Evolutionary conservation across 495 filamentous ascomycete genomes (phyloP).

Genomic region (Aspergillus cristatus): DNA sequence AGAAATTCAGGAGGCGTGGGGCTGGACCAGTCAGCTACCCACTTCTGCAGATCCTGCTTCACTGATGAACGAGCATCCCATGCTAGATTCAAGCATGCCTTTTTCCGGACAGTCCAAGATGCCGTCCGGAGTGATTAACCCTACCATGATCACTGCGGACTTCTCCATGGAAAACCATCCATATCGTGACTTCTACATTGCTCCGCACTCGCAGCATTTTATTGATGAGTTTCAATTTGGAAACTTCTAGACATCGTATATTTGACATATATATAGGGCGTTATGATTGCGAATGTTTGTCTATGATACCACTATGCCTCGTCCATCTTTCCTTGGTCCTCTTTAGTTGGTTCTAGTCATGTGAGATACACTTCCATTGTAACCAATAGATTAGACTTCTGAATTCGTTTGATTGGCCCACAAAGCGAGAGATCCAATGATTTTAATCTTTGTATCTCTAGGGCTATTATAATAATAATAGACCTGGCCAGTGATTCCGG

Average conservation of each 20-base stretch:
- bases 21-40: constrained; percentile 43
- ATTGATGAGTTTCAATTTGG: constrained; percentile 15
- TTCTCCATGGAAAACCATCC: constrained; percentile 67
- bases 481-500: no score
- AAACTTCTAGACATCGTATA: constrained; percentile 13
- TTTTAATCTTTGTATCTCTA: no score
- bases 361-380: no score
- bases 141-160: constrained; percentile 55
- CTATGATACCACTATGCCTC: constrained; percentile 6
- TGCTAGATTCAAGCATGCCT: constrained; percentile 13
- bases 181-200: constrained; percentile 57
- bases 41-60: constrained; percentile 6
- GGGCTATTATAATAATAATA: no score
- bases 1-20: constrained; percentile 68
- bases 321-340: no score
- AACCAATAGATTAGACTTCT: no score
- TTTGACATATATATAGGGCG: constrained; percentile 7
- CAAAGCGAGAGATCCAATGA: no score
- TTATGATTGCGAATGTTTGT: no score
- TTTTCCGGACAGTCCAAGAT: constrained; percentile 20
- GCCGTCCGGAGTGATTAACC: constrained; percentile 49
- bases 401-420: no score
- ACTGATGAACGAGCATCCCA: constrained; percentile 11
- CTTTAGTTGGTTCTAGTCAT: no score
- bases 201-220: constrained; percentile 29